phyloP scores from a whole-genome alignment of 352 stramenopile genomes.

The Globisporangium spiculum region DNA sequence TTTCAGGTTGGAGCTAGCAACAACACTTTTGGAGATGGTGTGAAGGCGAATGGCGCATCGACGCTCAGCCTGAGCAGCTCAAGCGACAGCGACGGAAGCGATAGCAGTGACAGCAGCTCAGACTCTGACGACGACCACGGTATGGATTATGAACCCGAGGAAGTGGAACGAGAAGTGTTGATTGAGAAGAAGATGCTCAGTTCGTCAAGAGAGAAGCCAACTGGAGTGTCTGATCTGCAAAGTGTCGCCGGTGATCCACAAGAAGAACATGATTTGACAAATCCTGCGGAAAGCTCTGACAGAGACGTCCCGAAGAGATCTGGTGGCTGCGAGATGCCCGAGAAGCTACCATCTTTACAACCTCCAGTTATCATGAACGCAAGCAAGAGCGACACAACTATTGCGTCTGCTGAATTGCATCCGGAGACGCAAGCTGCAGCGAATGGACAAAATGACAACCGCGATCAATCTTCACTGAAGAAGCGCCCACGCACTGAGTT shows the following conservation, averaged over 20 bases:
- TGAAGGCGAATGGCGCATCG: neutral
- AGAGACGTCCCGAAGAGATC: neutral
- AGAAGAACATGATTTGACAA: neutral
- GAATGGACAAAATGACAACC: neutral
- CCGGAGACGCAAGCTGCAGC: neutral
- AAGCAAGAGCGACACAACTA: neutral
- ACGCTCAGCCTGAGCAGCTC: conserved; percentile 12
- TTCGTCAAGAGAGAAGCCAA: neutral
- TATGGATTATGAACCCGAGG: conserved; percentile 5
- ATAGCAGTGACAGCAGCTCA: conserved; percentile 28
- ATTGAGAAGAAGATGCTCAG: neutral
- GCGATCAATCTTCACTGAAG: neutral
- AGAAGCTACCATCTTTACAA: neutral
- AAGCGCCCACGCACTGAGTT: neutral
- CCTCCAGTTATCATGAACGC: neutral
- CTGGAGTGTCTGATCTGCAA: neutral
- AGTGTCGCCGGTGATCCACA: neutral
- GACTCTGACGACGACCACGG: conserved; percentile 13
- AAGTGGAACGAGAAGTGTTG: conserved; percentile 5
- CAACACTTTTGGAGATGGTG: neutral
- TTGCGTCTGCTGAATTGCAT: neutral
- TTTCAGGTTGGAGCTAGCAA: neutral
- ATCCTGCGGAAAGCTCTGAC: neutral
- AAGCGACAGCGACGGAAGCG: conserved; percentile 27
- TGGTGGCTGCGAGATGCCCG: neutral